phyloP scores from a whole-genome alignment of 176 grass and related monocot genomes.

The Ampelocalamus luodianensis region DNA sequence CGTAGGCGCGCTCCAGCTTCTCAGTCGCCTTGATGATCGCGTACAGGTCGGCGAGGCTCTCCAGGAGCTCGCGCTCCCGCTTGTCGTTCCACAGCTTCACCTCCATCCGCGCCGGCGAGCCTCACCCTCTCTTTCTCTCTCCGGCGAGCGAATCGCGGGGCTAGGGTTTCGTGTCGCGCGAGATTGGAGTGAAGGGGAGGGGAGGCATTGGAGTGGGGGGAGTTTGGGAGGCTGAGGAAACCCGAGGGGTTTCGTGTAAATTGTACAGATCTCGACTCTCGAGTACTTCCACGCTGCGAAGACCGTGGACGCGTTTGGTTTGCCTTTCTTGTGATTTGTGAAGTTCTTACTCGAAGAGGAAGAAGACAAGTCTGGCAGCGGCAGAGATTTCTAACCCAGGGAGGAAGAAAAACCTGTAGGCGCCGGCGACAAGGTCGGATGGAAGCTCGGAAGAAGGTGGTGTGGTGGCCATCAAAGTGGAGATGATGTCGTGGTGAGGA shows the following conservation, averaged over 20 bases:
- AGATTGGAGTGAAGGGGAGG: background rate
- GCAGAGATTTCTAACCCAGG: no score
- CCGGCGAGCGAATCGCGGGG: conserved; percentile 22
- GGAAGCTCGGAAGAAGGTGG: no score
- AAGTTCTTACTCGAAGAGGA: no score
- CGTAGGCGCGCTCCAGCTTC: conserved; percentile 97
- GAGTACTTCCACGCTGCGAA: background rate
- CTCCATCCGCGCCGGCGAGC: conserved; percentile 53
- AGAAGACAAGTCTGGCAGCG: no score
- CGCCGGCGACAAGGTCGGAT: no score
- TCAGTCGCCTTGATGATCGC: conserved; percentile 94
- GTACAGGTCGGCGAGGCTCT: conserved; percentile 92
- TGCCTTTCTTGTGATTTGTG: no score
- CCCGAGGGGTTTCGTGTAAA: conserved; percentile 42
- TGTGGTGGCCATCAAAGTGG: no score
- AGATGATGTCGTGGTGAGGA: no score
- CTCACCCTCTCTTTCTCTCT: background rate
- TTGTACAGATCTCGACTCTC: background rate
- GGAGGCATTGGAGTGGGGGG: background rate
- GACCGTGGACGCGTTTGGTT: no score
- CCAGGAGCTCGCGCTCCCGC: conserved; percentile 85
- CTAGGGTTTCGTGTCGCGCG: conserved; percentile 52
- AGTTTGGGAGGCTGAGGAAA: background rate
- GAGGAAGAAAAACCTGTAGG: no score
- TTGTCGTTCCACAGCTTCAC: conserved; percentile 96